phyloP scores from a whole-genome alignment of 2,329 filamentous ascomycete genomes.

The Exophiala spinifera region DNA sequence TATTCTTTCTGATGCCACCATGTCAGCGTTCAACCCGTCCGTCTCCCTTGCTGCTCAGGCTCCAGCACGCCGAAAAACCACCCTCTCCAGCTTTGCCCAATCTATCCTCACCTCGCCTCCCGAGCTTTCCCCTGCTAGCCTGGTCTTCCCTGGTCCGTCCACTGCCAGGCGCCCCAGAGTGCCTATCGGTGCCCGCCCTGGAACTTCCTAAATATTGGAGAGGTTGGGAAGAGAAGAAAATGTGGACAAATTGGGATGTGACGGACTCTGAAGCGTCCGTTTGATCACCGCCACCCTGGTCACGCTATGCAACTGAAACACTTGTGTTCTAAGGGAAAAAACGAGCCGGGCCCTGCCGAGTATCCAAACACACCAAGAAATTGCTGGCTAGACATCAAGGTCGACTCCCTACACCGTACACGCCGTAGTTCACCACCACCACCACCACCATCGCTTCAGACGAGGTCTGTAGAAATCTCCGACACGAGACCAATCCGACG shows the following conservation, averaged over 20 bases:
- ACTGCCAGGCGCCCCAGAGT: neutral
- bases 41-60: slow-evolving; percentile 5
- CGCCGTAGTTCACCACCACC: neutral
- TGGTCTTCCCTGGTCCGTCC: slow-evolving; percentile 11
- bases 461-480: slow-evolving; percentile 1
- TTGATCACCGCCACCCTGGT: slow-evolving; percentile 23
- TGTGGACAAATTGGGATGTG: slow-evolving; percentile 19
- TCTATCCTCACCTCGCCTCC: neutral
- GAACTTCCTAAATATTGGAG: slow-evolving; percentile 15
- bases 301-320: slow-evolving; percentile 24
- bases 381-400: neutral
- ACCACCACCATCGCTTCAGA: neutral
- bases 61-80: slow-evolving; percentile 2
- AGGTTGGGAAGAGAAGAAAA: slow-evolving; percentile 12
- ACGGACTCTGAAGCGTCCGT: slow-evolving; percentile 12
- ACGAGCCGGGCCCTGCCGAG: neutral
- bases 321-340: neutral
- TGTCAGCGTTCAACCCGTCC: slow-evolving; percentile 21
- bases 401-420: too few relatives aligned
- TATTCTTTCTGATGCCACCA: slow-evolving; percentile 22
- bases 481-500: neutral
- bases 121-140: neutral
- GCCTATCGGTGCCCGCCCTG: slow-evolving; percentile 2
- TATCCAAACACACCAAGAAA: neutral
- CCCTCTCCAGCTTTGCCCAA: neutral